These are phyloP conservation scores for Sugiyamaella sp. DNA, from an alignment of 1,139 yeast species.

Conservation along the genomic window DNA sequence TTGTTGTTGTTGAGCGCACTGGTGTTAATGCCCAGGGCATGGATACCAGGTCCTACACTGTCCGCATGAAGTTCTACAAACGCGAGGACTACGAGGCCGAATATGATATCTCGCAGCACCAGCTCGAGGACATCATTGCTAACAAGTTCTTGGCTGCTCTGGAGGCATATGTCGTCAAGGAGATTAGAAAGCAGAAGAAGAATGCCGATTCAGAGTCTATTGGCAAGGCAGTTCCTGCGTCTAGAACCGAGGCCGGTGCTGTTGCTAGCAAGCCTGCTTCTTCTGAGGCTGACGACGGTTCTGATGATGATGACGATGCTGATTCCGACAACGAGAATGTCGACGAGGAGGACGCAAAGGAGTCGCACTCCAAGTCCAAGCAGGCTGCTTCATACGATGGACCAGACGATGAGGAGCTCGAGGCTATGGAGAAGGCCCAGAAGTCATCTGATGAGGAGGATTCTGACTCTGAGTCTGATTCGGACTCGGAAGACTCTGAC, in stretches of 20 bases:
- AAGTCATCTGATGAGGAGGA: conserved; percentile 47
- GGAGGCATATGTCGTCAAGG: conserved; percentile 75
- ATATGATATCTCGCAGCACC: conserved; percentile 82
- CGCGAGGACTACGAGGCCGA: conserved; percentile 78
- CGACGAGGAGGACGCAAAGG: conserved; percentile 62
- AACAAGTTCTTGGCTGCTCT: conserved; percentile 66
- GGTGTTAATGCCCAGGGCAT: conserved; percentile 58
- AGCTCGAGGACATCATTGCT: conserved; percentile 71
- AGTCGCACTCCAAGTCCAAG: conserved; percentile 61
- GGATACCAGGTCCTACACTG: conserved; percentile 71
- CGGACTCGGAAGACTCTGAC: conserved; percentile 40
- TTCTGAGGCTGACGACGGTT: conserved; percentile 40
- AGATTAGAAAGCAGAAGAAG: conserved; percentile 78
- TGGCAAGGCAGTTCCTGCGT: conserved; percentile 60
- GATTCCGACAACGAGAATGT: conserved; percentile 34
- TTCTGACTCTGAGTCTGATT: conserved; percentile 44
- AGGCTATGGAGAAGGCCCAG: conserved; percentile 74
- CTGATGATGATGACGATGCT: conserved; percentile 30
- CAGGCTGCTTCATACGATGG: conserved; percentile 93
- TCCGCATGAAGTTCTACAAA: conserved; percentile 75
- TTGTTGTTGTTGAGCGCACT: conserved; percentile 79
- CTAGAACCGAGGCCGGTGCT: conserved; percentile 40
- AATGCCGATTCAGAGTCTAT: conserved; percentile 59
- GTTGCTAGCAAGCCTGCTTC: conserved; percentile 37
- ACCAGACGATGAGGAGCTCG: conserved; percentile 92